Evolutionary conservation across 192 early-diverging fungal genomes (phyloP), one percentile per base, ranked within the genome.

Genomic region (Coemansia biformis): DNA sequence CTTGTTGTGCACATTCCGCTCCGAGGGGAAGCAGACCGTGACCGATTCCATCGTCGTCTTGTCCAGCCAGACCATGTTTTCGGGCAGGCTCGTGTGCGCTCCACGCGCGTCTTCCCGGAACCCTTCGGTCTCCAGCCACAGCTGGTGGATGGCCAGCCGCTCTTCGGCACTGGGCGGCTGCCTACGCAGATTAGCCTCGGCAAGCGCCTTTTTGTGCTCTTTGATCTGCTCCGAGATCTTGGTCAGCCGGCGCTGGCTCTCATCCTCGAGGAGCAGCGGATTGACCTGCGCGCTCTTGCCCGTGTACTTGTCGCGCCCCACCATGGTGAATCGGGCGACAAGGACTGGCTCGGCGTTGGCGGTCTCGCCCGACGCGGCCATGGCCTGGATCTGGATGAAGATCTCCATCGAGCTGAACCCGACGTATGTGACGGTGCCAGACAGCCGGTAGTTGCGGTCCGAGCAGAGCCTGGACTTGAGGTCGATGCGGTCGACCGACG

Each of bases 341-440:
- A 93, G 70, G 45, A 90, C 82, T 6, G 80, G 77, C 35, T 84
- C 67, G 8, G 55, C 43, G 17, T 63, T 65, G n/a, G 37, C 30
- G 3, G 52, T 13, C 23, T 48, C 58, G 14, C 57, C 60, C 15
- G 63, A 33, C 48, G 45, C 64, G 3, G 63, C 35, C n/a, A 85
- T 51, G 5, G 77, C 59, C 42, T 88, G 86, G 46, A 83, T 68
- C 52, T 82, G 79, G 55, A 86, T 79, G 38, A 76, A 77, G 12
- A 86, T 83, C 78, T 93, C 93, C 89, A 96, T 88, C 18, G 88
- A 91, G 48, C 87, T 90, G 34, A 69, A 78, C 10, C 93, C 93
- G 5, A 88, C 88, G 56, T 82, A 89, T 1, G 86, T 87, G 21
- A 92, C 90, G 49, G 84, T 83, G 15, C 90, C 92, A 23, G 78